These are phyloP conservation scores for Colletotrichum zoysiae DNA, from an alignment of 2,329 filamentous ascomycete genomes.

Conservation along the genomic window DNA sequence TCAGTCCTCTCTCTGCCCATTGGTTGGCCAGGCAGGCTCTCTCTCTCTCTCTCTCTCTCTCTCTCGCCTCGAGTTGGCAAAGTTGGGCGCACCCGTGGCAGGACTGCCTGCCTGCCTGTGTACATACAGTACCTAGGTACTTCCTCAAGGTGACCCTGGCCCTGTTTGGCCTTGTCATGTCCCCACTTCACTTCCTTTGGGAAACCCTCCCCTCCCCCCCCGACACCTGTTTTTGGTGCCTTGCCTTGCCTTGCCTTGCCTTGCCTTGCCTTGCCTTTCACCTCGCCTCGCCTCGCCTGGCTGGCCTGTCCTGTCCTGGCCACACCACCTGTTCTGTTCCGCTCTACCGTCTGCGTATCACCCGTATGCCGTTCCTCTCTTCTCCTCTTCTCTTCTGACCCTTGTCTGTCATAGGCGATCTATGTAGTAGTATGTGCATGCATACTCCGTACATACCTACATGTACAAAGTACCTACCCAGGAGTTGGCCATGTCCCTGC, in stretches of 20 bases:
- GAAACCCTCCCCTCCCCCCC: conserved; percentile 14
- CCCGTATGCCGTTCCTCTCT: not conserved
- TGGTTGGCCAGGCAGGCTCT: conserved; percentile 20
- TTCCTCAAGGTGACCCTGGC: not conserved
- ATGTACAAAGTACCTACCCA: no score
- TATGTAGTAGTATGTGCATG: no score
- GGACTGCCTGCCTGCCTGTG: not conserved
- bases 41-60: no score
- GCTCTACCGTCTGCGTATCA: not conserved
- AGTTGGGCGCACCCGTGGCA: conserved; percentile 31
- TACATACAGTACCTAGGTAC: no score
- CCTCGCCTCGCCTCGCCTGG: conserved; percentile 41
- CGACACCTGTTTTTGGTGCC: conserved; percentile 17
- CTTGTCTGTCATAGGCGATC: conserved; percentile 18
- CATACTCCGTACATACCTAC: no score
- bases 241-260: conserved; percentile 41
- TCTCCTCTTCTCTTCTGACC: conserved; percentile 10
- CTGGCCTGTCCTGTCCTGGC: not conserved
- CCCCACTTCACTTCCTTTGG: conserved; percentile 40
- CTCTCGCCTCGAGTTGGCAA: conserved; percentile 34
- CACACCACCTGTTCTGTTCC: conserved; percentile 32
- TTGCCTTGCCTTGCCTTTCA: conserved; percentile 42
- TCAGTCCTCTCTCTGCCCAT: not conserved
- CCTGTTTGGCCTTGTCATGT: conserved; percentile 20
- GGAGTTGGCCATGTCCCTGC: conserved; percentile 23